Base-by-base conservation (phyloP, 1,284 basidiomycete genomes). In the Pyrrhoderma lamaoense region DNA sequence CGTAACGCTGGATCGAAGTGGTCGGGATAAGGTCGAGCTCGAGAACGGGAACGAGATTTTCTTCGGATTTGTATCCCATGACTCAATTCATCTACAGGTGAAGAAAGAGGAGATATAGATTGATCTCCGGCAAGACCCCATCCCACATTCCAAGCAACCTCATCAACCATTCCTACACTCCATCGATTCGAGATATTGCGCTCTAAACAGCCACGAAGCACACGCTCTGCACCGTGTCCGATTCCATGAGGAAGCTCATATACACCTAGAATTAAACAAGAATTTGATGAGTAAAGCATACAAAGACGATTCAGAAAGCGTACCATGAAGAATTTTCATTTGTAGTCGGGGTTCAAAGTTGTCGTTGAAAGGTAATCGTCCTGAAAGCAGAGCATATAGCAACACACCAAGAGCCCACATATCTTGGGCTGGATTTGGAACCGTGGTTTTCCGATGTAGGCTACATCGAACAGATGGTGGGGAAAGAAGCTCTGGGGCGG, bases 341-440 rank as follows among this genome's bases (percentile, higher is more conserved):
- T 90, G 86, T 56, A 96, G 67, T 43, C 93, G 72, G 0, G 91
- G 92, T 64, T 96, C 93, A 62, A 90, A 97, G 0, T 84, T 70
- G 65, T 97, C 93, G 25, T 65, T 70, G 64, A 96, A 96, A 0
- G 93, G 93, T 2, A 96, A 70, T 25, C 74, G 72, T 1, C 90
- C 91, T 0, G 82, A 84, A 25, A 96, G 73, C 2, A 96, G 73
- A 3, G 85, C 82, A 61, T 92, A 90, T 0, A 96, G 77, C 59
- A 95, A 77, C 47, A 93, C 83, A 0, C 93, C 93, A 1, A 95
- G 68, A 0, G 93, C 93, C 93, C 93, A 97, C 31, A 96, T 83
- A 59, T 97, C 93, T 63, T 92, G 89, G 0, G 86, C 79, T n/a
- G 85, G 80, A 60, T 79, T 65, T 4, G 76, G 67, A 54, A 64